These are phyloP conservation scores for Maudiozyma turicensis DNA, from an alignment of 805 yeast species.

Conservation along the genomic window DNA sequence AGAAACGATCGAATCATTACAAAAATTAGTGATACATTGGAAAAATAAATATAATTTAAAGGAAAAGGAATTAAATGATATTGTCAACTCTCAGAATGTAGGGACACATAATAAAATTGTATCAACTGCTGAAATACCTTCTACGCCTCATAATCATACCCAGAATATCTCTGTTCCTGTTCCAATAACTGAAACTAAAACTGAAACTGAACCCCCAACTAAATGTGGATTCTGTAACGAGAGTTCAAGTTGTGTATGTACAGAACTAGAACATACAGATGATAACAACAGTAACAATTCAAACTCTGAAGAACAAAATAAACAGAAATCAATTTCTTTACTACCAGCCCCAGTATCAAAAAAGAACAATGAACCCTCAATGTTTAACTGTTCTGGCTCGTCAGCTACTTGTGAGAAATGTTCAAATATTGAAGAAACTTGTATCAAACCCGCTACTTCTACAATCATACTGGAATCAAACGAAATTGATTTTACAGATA, in stretches of 20 bases:
- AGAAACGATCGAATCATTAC: slow-evolving; percentile 25
- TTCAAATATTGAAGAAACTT: slow-evolving; percentile 25
- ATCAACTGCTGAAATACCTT: not conserved
- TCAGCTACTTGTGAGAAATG: slow-evolving; percentile 46
- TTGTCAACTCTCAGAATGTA: not conserved
- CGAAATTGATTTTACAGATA: slow-evolving; percentile 7
- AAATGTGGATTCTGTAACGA: slow-evolving; percentile 88
- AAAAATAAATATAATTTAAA: slow-evolving; percentile 36
- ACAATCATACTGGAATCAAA: not conserved
- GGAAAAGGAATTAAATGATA: slow-evolving; percentile 29
- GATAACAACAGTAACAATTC: not conserved
- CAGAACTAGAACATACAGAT: slow-evolving; percentile 45
- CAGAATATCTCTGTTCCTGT: not conserved
- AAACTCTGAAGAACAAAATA: slow-evolving; percentile 26
- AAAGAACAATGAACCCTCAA: not conserved
- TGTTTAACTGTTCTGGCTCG: slow-evolving; percentile 34
- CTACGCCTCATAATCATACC: not conserved
- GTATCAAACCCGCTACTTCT: slow-evolving; percentile 9
- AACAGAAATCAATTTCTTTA: not conserved
- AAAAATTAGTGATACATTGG: slow-evolving; percentile 53
- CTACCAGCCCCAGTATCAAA: not conserved
- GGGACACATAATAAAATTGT: not conserved
- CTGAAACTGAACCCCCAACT: slow-evolving; percentile 6
- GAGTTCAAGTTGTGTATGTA: slow-evolving; percentile 85
- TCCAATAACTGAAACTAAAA: not conserved